These are phyloP conservation scores for Huntiella decipiens DNA, from an alignment of 2,329 filamentous ascomycete species.

Conservation along the genomic window DNA sequence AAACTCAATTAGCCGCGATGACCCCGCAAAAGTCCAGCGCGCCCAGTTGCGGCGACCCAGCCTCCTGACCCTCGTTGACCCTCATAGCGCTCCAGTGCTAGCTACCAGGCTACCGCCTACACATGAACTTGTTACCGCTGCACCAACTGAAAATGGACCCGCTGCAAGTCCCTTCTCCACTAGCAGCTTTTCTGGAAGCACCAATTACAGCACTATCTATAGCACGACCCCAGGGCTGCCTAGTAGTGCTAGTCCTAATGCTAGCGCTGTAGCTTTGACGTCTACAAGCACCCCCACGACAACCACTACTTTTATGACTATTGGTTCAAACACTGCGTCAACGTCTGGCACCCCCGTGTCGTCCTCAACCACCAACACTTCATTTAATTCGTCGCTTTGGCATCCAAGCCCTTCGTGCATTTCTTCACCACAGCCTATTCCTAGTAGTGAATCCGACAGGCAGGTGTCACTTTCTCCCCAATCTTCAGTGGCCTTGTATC, in stretches of 20 bases:
- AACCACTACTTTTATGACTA: background rate
- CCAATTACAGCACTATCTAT: slow-evolving; percentile 12
- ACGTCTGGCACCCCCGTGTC: background rate
- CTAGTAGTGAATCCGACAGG: slow-evolving; percentile 27
- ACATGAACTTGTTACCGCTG: slow-evolving; percentile 23
- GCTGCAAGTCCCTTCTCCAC: background rate
- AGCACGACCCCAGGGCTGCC: slow-evolving; percentile 5
- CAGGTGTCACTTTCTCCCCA: slow-evolving; percentile 36
- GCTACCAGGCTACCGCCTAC: slow-evolving; percentile 17
- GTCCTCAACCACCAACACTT: slow-evolving; percentile 11
- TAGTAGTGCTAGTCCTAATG: slow-evolving; percentile 12
- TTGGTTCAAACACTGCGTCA: slow-evolving; percentile 1
- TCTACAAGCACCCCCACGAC: background rate
- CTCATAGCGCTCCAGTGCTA: slow-evolving; percentile 11
- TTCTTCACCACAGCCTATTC: slow-evolving; percentile 18
- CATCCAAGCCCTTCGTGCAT: background rate
- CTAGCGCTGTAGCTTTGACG: slow-evolving; percentile 11
- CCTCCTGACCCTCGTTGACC: slow-evolving; percentile 1
- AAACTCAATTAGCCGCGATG: slow-evolving; percentile 23
- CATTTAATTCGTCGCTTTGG: slow-evolving; percentile 11
- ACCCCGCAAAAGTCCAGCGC: slow-evolving; percentile 19
- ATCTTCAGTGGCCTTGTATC: slow-evolving; percentile 20
- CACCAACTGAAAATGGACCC: background rate
- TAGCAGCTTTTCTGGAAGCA: slow-evolving; percentile 9
- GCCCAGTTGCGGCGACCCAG: slow-evolving; percentile 6